Evolutionary conservation across 495 filamentous ascomycete genomes (phyloP).

Genomic region (Schizothecium vesticola): DNA sequence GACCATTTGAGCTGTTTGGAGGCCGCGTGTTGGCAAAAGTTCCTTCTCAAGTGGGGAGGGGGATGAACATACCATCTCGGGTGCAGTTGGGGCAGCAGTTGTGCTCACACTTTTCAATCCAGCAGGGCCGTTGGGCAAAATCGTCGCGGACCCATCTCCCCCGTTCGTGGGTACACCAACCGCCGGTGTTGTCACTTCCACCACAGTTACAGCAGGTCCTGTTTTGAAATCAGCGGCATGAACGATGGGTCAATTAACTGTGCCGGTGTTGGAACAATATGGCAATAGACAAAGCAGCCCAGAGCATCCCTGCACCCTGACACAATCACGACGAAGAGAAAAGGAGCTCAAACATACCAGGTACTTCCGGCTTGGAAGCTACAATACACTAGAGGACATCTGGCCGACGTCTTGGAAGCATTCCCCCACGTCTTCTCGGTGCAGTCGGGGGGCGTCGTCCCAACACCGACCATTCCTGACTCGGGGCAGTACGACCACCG

Average conservation of each 20-base stretch:
- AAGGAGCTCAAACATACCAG: not conserved
- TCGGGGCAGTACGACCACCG: slow-evolving; percentile 7
- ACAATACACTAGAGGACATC: slow-evolving; percentile 1
- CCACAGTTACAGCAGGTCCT: slow-evolving; percentile 8
- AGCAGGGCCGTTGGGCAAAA: not conserved
- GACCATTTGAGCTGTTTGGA: not conserved
- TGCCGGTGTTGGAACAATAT: not conserved
- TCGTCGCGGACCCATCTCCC: slow-evolving; percentile 2
- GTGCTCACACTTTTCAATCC: slow-evolving; percentile 9
- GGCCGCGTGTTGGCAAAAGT: not conserved
- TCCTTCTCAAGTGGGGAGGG: not conserved
- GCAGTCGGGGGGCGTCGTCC: slow-evolving; percentile 2
- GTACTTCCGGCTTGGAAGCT: slow-evolving; percentile 1
- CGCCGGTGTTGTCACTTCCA: slow-evolving; percentile 3
- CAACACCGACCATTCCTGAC: slow-evolving; percentile 1
- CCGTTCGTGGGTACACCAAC: slow-evolving; percentile 8
- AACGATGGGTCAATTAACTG: not conserved
- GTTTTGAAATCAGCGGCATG: not conserved
- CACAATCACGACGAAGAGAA: not conserved
- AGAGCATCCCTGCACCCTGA: no score
- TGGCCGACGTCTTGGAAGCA: not conserved
- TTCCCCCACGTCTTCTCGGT: not conserved
- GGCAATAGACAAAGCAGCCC: not conserved
- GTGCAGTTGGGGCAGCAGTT: slow-evolving; percentile 6
- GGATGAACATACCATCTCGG: not conserved